Evolutionary conservation across 768 basidiomycete genomes (phyloP), one percentile per base, ranked within the genome.

Genomic region (Macrolepiota dolichaula): DNA sequence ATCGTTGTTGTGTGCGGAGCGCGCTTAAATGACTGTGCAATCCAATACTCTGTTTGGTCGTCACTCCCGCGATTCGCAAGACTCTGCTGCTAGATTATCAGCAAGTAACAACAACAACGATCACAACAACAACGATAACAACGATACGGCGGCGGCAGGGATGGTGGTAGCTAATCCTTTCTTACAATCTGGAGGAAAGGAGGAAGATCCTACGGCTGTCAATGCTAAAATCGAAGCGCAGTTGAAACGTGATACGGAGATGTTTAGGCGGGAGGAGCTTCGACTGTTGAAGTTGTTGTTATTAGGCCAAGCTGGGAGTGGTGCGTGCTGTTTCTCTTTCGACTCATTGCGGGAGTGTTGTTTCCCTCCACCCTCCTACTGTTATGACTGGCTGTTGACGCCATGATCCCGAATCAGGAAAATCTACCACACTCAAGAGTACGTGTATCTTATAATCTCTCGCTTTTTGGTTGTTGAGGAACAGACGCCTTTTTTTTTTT

Each of bases 341-440:
- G 12, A 24, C 3, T n/a, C n/a, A n/a, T n/a, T n/a, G n/a, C n/a
- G n/a, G n/a, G n/a, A n/a, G n/a, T n/a, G n/a, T n/a, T n/a, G n/a
- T n/a, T n/a, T n/a, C n/a, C n/a, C n/a, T n/a, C n/a, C n/a, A n/a
- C n/a, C n/a, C n/a, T n/a, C n/a, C n/a, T 27, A 13, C 22, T 54
- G 40, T 38, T 51, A n/a, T 55, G 27, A 46, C 57, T 27, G 40
- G 46, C 27, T 55, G 55, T 12, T 52, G 19, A 50, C 54, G 57
- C 53, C 51, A 27, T 55, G 53, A 40, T 17, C 37, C 52, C 27
- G 59, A 55, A 58, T 47, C 73, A 86, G 87, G 87, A 17, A 88
- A 89, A 73, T 88, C 86, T 1, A 87, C 86, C 1, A 88, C 85
- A 1, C 77, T 88, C 46, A 87, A 87, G 73, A 87, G 85, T 85